phyloP scores from a whole-genome alignment of 1,139 yeast species.

The Pichia sp. region DNA sequence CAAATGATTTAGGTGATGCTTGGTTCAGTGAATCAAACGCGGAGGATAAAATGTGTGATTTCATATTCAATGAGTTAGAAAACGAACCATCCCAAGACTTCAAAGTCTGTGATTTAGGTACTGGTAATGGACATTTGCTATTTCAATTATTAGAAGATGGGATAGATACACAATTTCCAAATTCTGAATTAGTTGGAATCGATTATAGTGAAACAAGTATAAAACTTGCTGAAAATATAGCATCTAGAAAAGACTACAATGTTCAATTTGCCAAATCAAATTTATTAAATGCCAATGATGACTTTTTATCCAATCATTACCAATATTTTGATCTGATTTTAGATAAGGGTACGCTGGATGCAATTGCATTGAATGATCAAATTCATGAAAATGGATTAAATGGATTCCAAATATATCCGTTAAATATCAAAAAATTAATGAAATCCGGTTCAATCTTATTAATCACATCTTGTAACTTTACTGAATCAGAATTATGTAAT shows the following conservation, averaged over 20 bases:
- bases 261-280: slow-evolving; percentile 45
- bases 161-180: slow-evolving; percentile 26
- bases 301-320: slow-evolving; percentile 22
- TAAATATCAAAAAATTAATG: slow-evolving; percentile 52
- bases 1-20: slow-evolving; percentile 85
- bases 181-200: slow-evolving; percentile 54
- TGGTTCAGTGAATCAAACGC: slow-evolving; percentile 97
- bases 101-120: slow-evolving; percentile 73
- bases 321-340: slow-evolving; percentile 62
- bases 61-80: slow-evolving; percentile 35
- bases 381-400: slow-evolving; percentile 36
- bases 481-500: slow-evolving; percentile 61
- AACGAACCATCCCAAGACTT: slow-evolving; percentile 25
- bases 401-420: slow-evolving; percentile 60
- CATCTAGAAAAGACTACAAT: slow-evolving; percentile 35
- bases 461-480: slow-evolving; percentile 93
- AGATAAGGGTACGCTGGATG: slow-evolving; percentile 95
- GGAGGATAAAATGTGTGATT: slow-evolving; percentile 71
- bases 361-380: slow-evolving; percentile 78
- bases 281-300: slow-evolving; percentile 32
- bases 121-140: slow-evolving; percentile 90
- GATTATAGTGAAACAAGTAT: slow-evolving; percentile 83
- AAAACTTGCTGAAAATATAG: slow-evolving; percentile 59
- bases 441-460: slow-evolving; percentile 51
- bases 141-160: slow-evolving; percentile 63